phyloP scores from a whole-genome alignment of 164 flowering plant genomes.

The Magnolia kwangsiensis region DNA sequence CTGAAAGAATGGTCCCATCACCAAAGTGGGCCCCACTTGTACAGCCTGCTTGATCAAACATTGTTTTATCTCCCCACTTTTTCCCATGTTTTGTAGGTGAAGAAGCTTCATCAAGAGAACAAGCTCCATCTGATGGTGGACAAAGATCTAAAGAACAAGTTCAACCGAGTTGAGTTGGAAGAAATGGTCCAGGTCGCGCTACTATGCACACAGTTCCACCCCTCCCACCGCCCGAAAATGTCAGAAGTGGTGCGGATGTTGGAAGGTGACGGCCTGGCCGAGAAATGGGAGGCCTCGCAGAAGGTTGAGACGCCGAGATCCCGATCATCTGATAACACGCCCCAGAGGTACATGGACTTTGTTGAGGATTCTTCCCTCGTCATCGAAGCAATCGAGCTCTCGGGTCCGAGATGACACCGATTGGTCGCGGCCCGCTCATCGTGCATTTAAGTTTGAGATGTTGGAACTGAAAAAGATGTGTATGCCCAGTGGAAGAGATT shows the following conservation, averaged over 20 bases:
- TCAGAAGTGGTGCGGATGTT: slow-evolving; percentile 70
- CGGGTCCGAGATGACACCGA: slow-evolving; percentile 48
- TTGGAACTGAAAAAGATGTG: background rate
- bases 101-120: slow-evolving; percentile 70
- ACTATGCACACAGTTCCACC: slow-evolving; percentile 71
- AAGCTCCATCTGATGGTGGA: slow-evolving; percentile 66
- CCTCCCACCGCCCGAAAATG: slow-evolving; percentile 73
- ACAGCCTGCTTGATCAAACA: background rate
- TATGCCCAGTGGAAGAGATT: too few relatives aligned
- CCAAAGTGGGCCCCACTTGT: background rate
- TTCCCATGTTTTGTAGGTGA: slow-evolving; percentile 47
- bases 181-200: slow-evolving; percentile 81
- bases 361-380: slow-evolving; percentile 73
- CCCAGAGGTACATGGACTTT: slow-evolving; percentile 52
- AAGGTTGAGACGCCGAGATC: slow-evolving; percentile 52
- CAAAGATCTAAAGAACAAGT: slow-evolving; percentile 63
- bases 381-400: slow-evolving; percentile 89
- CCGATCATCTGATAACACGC: slow-evolving; percentile 41
- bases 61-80: background rate
- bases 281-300: slow-evolving; percentile 85
- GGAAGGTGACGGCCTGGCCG: slow-evolving; percentile 82
- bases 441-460: background rate
- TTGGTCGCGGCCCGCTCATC: background rate
- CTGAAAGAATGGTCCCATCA: background rate
- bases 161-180: slow-evolving; percentile 58